A percentile compares a stretch with the other conserved stretches of the same genome.
phyloP scores from a whole-genome alignment of 371 early-diverging fungal species.

The Mortierella sp. region DNA sequence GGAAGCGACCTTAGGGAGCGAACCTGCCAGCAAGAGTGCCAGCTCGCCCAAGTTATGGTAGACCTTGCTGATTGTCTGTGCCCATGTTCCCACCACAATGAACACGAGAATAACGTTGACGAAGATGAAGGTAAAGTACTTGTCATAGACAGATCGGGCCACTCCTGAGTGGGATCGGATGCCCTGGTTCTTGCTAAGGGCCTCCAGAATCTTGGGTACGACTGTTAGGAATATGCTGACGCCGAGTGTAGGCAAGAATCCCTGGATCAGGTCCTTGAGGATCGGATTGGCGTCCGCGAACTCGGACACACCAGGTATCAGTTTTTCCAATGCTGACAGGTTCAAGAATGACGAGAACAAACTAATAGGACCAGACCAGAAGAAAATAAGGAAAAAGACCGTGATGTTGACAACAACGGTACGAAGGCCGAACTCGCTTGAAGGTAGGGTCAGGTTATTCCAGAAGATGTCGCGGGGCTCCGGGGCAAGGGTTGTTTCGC shows the following conservation, averaged over 20 bases:
- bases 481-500: conserved; percentile 81
- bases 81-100: conserved; percentile 81
- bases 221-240: conserved; percentile 67
- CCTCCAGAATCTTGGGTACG: conserved; percentile 72
- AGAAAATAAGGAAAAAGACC: conserved; percentile 56
- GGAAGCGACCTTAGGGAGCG: conserved; percentile 71
- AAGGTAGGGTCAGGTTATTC: conserved; percentile 77
- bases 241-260: conserved; percentile 69
- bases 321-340: conserved; percentile 70
- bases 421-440: conserved; percentile 60
- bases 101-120: conserved; percentile 91
- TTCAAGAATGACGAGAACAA: conserved; percentile 79
- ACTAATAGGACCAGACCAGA: conserved; percentile 59
- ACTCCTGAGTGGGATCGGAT: conserved; percentile 69
- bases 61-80: conserved; percentile 78
- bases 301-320: conserved; percentile 24
- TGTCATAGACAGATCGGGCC: conserved; percentile 73
- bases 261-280: conserved; percentile 64
- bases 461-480: conserved; percentile 94
- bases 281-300: conserved; percentile 44
- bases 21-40: conserved; percentile 37
- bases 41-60: conserved; percentile 43
- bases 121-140: conserved; percentile 88
- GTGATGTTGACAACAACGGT: conserved; percentile 63
- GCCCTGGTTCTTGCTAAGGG: conserved; percentile 67